Evolutionary conservation across 179 eudicot genomes (phyloP).

Genomic region (Beta lomatogona): DNA sequence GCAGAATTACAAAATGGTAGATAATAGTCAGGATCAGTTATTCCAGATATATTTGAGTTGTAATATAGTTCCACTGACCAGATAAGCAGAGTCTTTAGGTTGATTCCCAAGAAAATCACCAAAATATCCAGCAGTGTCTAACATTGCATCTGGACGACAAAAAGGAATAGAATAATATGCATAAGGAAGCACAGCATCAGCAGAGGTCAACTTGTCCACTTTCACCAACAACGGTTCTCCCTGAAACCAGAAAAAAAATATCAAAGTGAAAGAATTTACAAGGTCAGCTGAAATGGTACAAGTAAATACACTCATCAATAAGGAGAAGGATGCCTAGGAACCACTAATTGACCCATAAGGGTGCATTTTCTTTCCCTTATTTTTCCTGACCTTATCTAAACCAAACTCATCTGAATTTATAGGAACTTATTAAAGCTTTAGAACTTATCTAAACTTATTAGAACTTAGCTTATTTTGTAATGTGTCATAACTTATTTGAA

Average conservation of each 20-base stretch:
- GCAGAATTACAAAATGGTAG: constrained; percentile 15
- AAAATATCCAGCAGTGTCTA: constrained; percentile 54
- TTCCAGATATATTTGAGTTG: background rate
- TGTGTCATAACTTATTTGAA: no score
- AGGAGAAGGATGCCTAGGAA: background rate
- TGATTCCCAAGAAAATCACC: constrained; percentile 61
- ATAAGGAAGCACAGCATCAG: constrained; percentile 61
- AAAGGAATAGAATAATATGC: constrained; percentile 58
- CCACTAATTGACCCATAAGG: no score
- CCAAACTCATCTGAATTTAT: no score
- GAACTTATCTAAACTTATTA: no score
- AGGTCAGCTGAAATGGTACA: background rate
- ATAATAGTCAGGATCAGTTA: background rate
- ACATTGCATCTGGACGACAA: constrained; percentile 44
- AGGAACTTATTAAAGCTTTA: no score
- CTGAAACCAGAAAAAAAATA: constrained; percentile 31
- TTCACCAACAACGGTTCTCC: constrained; percentile 56
- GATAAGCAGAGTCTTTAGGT: constrained; percentile 48
- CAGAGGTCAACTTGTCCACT: constrained; percentile 61
- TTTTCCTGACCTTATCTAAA: no score
- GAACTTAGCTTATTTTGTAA: no score
- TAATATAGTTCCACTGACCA: background rate
- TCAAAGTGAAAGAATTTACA: background rate
- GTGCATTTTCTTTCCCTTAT: no score
- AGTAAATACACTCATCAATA: background rate